Conservation (phyloP, 257 asterid species). For the Penstemon barbatus region DNA sequence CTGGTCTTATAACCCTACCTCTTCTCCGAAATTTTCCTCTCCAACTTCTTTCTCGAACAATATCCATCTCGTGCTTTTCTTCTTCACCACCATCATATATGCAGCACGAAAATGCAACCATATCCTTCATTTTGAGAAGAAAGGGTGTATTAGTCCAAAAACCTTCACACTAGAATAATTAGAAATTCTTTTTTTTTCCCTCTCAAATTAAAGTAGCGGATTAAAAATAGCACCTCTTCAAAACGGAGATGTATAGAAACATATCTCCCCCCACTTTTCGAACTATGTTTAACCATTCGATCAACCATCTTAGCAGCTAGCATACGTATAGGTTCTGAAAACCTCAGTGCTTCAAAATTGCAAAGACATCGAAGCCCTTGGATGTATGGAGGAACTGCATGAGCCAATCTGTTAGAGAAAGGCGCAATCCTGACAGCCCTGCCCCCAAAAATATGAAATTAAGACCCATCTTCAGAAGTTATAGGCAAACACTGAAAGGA, state of each 20-base stretch:
- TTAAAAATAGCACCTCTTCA: constrained; percentile 72
- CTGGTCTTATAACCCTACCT: constrained; percentile 92
- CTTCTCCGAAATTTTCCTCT: constrained; percentile 91
- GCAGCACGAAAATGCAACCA: constrained; percentile 99
- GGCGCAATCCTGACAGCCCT: constrained; percentile 99
- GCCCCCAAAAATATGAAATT: constrained; percentile 39
- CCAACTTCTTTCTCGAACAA: constrained; percentile 99
- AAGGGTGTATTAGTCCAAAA: not conserved
- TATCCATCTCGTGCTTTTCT: constrained; percentile 92
- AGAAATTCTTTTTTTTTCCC: not conserved
- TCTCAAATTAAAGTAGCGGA: not conserved
- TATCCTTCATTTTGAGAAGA: constrained; percentile 59
- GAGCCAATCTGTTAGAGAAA: constrained; percentile 97
- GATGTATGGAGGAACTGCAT: constrained; percentile 76
- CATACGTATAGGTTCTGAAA: constrained; percentile 91
- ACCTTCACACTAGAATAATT: not conserved
- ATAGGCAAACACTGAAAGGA: constrained; percentile 2
- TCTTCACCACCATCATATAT: constrained; percentile 93
- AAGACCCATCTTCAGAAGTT: not conserved
- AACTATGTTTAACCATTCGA: constrained; percentile 82
- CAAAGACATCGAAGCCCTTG: constrained; percentile 94
- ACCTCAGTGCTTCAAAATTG: constrained; percentile 95
- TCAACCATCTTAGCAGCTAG: constrained; percentile 97
- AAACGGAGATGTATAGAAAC: constrained; percentile 94
- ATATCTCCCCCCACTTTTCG: constrained; percentile 71